Evolutionary conservation across 441 rosid species (phyloP), one percentile per base, ranked within the genome.

Genomic region (Eruca vesicaria): DNA sequence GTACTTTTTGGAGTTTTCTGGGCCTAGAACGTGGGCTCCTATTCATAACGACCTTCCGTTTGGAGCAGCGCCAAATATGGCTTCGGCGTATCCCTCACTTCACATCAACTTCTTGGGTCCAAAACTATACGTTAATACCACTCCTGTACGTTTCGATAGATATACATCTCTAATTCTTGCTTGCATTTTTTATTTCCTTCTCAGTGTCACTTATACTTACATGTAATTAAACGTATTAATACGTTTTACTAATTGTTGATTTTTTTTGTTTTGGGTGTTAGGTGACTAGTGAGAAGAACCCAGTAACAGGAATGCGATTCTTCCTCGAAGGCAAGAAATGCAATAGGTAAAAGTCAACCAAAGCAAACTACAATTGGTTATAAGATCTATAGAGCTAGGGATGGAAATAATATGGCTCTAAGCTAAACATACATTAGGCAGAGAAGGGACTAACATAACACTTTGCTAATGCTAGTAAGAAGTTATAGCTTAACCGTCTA

Each of bases 251-350:
- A 52, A 52, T 19, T 50, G 9, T 52, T 52, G 57, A 52, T 21
- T 18, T 52, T 16, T 50, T 15, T 32, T 32, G 6, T 35, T 45
- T 45, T 3, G 23, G 56, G 5, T 7, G 21, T 9, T 52, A 94
- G 99, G 97, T 94, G 68, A 78, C 69, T 8, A 80, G 76, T 20
- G 91, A 86, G 68, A 84, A 73, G 53, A 83, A 63, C 9, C 93
- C 98, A 1, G 89, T 92, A 23, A 92, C 96, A 0, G 99, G 99
- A 63, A 79, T 95, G 80, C 88, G 99, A 32, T 75, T 95, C 38
- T 95, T 81, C 66, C 93, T 95, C 0, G 99, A 95, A 75, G 98
- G 99, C 80, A 92, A 81, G 89, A 92, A 90, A 84, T 84, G 90
- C 86, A 88, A 92, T 78, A 87, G 96, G 96, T 92, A 86, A 14